phyloP scores from a whole-genome alignment of 257 asterid species.

The Marsdenia floribunda region DNA sequence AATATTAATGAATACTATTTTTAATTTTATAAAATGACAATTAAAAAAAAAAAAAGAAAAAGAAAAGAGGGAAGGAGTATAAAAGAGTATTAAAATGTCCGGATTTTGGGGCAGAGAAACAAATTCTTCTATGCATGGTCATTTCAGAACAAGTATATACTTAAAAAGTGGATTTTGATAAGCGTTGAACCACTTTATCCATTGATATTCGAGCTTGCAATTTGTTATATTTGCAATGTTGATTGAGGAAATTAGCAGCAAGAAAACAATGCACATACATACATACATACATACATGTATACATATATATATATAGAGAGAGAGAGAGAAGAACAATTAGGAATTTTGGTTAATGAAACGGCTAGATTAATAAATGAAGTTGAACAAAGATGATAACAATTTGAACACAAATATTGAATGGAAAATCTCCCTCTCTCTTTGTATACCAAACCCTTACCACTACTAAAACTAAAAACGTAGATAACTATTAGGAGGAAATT shows the following conservation, averaged over 20 bases:
- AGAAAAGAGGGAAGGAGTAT: too few relatives aligned
- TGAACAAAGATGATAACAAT: not conserved
- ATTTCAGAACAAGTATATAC: not conserved
- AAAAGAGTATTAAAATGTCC: not conserved
- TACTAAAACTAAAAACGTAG: slow-evolving; percentile 12
- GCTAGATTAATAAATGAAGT: not conserved
- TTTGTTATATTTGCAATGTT: not conserved
- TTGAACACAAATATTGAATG: not conserved
- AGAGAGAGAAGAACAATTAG: not conserved
- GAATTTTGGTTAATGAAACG: not conserved
- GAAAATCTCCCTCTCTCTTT: slow-evolving; percentile 34
- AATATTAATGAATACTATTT: too few relatives aligned
- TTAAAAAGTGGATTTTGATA: not conserved
- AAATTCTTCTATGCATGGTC: not conserved
- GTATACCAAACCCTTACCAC: slow-evolving; percentile 35
- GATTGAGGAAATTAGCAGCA: not conserved
- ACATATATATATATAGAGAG: not conserved
- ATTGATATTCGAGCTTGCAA: not conserved
- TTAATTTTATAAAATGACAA: too few relatives aligned
- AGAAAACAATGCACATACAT: not conserved
- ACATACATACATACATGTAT: too few relatives aligned
- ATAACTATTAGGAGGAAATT: too few relatives aligned
- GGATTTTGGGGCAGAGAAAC: not conserved
- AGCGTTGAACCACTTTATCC: not conserved
- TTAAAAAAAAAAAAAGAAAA: too few relatives aligned